phyloP scores from a whole-genome alignment of 306 rosid genomes.

The Mimosa pudica region DNA sequence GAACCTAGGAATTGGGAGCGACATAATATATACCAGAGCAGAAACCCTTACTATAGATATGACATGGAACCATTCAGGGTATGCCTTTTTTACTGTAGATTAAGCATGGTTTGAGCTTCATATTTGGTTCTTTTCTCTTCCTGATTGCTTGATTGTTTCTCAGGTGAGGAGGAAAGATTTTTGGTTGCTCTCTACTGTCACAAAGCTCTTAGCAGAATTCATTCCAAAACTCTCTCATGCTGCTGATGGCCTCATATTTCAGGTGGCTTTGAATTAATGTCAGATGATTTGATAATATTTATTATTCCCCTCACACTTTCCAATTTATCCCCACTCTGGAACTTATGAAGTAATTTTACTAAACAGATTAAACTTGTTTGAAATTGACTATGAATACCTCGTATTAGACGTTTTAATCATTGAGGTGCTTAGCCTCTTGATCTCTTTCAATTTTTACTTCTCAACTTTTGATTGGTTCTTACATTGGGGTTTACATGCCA shows the following conservation, averaged over 20 bases:
- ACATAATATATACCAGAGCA: slow-evolving; percentile 53
- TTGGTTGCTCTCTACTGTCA: slow-evolving; percentile 94
- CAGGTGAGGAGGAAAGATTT: slow-evolving; percentile 98
- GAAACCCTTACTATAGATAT: slow-evolving; percentile 80
- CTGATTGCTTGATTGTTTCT: slow-evolving; percentile 35
- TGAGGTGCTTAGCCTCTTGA: not conserved
- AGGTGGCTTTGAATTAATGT: slow-evolving; percentile 55
- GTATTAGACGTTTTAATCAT: slow-evolving; percentile 4
- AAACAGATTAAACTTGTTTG: slow-evolving; percentile 28
- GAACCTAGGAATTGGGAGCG: slow-evolving; percentile 93
- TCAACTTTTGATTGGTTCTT: slow-evolving; percentile 15
- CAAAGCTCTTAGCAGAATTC: slow-evolving; percentile 79
- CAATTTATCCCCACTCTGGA: not conserved
- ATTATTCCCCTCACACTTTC: not conserved
- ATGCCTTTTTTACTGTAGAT: slow-evolving; percentile 32
- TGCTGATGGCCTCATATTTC: slow-evolving; percentile 96
- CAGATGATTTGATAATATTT: not conserved
- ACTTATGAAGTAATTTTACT: slow-evolving; percentile 21
- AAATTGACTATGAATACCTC: slow-evolving; percentile 1
- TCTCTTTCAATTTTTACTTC: slow-evolving; percentile 16
- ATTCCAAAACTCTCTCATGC: slow-evolving; percentile 93
- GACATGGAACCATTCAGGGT: slow-evolving; percentile 97
- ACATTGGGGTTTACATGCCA: slow-evolving; percentile 15
- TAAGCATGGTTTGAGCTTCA: slow-evolving; percentile 28
- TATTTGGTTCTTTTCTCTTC: slow-evolving; percentile 9